These are phyloP conservation scores for Mycena chlorophos DNA, from an alignment of 768 basidiomycete genomes.

Conservation along the genomic window DNA sequence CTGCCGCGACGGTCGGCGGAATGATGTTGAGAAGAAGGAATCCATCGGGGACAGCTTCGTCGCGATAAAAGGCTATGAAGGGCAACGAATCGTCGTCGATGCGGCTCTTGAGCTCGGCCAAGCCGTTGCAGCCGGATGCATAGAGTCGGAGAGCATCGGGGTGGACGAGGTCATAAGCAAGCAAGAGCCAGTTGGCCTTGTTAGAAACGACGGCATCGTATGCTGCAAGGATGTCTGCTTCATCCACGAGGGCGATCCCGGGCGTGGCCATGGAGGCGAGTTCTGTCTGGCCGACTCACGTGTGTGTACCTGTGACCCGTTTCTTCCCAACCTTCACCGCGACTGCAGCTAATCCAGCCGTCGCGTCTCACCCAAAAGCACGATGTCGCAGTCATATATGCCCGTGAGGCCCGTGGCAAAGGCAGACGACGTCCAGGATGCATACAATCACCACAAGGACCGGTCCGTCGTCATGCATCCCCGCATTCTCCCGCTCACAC, in stretches of 20 bases:
- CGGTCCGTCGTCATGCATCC: constrained; percentile 48
- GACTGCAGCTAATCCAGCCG: background rate
- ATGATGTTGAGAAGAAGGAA: constrained; percentile 48
- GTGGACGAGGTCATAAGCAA: constrained; percentile 24
- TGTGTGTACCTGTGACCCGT: background rate
- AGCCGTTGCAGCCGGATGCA: constrained; percentile 42
- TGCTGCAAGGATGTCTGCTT: constrained; percentile 5
- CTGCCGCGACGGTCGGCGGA: constrained; percentile 41
- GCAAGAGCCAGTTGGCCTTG: constrained; percentile 24
- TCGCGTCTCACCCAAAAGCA: background rate
- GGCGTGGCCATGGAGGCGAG: background rate
- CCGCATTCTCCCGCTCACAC: constrained; percentile 11
- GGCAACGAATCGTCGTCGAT: constrained; percentile 39
- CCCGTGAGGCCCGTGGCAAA: constrained; percentile 28
- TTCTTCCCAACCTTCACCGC: background rate
- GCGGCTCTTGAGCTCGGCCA: constrained; percentile 47
- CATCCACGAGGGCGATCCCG: background rate
- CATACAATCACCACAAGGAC: constrained; percentile 73
- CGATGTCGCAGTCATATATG: constrained; percentile 16
- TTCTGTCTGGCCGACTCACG: too few relatives aligned
- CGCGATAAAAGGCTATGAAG: constrained; percentile 49
- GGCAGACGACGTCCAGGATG: constrained; percentile 74
- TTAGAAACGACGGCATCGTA: constrained; percentile 23
- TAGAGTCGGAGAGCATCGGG: constrained; percentile 41
- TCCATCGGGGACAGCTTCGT: constrained; percentile 37